These are phyloP conservation scores for Anthracocystis walkeri DNA, from an alignment of 1,284 basidiomycete genomes.

Conservation along the genomic window DNA sequence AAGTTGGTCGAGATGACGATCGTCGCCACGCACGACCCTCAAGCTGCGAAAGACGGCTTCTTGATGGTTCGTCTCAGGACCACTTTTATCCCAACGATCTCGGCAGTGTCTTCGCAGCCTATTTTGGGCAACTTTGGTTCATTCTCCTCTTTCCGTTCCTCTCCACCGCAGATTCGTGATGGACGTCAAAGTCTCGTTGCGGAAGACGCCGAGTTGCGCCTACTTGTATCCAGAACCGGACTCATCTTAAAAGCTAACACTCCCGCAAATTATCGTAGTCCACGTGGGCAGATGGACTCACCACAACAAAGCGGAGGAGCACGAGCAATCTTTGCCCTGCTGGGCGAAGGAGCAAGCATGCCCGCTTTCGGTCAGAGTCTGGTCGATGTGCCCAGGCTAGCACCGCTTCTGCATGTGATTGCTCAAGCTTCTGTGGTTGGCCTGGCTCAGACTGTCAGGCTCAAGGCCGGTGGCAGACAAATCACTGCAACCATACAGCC, in stretches of 20 bases:
- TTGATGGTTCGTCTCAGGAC: constrained; percentile 14
- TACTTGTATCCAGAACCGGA: constrained; percentile 33
- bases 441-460: constrained; percentile 20
- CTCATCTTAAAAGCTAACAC: constrained; percentile 16
- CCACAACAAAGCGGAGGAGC: not conserved
- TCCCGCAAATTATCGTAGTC: not conserved
- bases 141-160: not conserved
- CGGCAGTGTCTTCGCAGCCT: not conserved
- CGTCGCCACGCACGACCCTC: not conserved
- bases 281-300: not conserved
- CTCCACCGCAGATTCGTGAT: not conserved
- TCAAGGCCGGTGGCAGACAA: constrained; percentile 1
- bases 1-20: constrained; percentile 6
- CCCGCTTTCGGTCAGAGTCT: constrained; percentile 22
- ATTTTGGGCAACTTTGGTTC: not conserved
- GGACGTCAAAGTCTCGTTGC: not conserved
- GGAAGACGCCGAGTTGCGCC: constrained; percentile 9
- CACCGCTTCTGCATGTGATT: constrained; percentile 26
- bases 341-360: constrained; percentile 6
- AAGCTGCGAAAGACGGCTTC: not conserved
- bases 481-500: constrained; percentile 29
- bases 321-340: constrained; percentile 9
- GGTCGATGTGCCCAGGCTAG: constrained; percentile 24
- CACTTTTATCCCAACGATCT: not conserved
- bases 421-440: constrained; percentile 30